phyloP scores from a whole-genome alignment of 495 filamentous ascomycete species.

The Xylaria intraflava region DNA sequence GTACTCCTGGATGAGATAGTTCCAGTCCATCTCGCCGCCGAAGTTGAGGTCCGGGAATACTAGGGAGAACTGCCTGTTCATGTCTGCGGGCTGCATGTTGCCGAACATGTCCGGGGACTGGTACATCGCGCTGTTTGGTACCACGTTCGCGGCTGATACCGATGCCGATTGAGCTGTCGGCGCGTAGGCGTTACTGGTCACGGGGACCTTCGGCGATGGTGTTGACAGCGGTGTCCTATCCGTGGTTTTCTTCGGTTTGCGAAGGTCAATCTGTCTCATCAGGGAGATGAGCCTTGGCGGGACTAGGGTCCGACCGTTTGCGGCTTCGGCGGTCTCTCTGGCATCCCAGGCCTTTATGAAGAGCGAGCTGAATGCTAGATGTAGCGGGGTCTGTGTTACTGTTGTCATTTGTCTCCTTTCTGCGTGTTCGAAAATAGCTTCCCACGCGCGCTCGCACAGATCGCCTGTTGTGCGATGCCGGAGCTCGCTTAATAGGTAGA shows the following conservation, averaged over 20 bases:
- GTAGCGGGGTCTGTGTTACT: slow-evolving; percentile 42
- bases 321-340: slow-evolving; percentile 36
- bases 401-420: slow-evolving; percentile 38
- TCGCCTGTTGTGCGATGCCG: slow-evolving; percentile 40
- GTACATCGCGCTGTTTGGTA: slow-evolving; percentile 18
- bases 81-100: slow-evolving; percentile 17
- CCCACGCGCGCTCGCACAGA: slow-evolving; percentile 48
- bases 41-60: slow-evolving; percentile 34
- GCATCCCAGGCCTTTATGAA: slow-evolving; percentile 52
- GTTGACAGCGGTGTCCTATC: slow-evolving; percentile 22
- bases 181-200: slow-evolving; percentile 17
- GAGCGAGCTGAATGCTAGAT: slow-evolving; percentile 43
- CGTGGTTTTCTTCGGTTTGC: slow-evolving; percentile 16
- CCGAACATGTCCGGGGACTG: slow-evolving; percentile 17
- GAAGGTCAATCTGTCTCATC: slow-evolving; percentile 31
- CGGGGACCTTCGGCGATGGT: slow-evolving; percentile 26
- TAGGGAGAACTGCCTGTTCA: slow-evolving; percentile 24
- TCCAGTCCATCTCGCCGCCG: slow-evolving; percentile 39
- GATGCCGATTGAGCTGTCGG: slow-evolving; percentile 14
- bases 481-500: slow-evolving; percentile 46
- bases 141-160: background rate
- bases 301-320: slow-evolving; percentile 31
- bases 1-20: slow-evolving; percentile 36
- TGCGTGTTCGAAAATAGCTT: slow-evolving; percentile 42
- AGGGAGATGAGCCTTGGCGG: slow-evolving; percentile 38